Conservation (phyloP, 2,329 filamentous ascomycete genomes). For the Curvularia verruculosa region DNA sequence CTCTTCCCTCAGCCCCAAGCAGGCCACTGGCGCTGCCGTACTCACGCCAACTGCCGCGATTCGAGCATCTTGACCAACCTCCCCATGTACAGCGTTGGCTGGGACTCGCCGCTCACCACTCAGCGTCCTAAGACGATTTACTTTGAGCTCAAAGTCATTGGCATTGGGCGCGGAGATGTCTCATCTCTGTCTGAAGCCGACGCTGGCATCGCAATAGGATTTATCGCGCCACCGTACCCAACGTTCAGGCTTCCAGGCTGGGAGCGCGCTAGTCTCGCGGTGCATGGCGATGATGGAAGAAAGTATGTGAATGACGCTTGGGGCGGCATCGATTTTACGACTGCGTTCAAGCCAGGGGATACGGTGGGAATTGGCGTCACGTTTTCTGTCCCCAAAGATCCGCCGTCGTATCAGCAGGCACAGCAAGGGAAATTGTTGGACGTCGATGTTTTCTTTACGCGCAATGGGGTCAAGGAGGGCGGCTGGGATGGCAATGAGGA, state of each 20-base stretch:
- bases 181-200: slow-evolving; percentile 48
- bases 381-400: slow-evolving; percentile 53
- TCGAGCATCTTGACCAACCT: slow-evolving; percentile 70
- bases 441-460: slow-evolving; percentile 72
- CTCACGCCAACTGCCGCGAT: slow-evolving; percentile 57
- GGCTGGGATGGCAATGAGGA: slow-evolving; percentile 79
- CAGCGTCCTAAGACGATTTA: slow-evolving; percentile 66
- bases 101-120: slow-evolving; percentile 63
- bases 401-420: slow-evolving; percentile 43
- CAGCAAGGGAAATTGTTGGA: slow-evolving; percentile 46
- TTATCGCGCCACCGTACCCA: slow-evolving; percentile 75
- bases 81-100: slow-evolving; percentile 68
- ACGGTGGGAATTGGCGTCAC: slow-evolving; percentile 75
- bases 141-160: slow-evolving; percentile 70
- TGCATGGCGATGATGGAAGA: slow-evolving; percentile 82
- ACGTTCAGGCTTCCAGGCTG: slow-evolving; percentile 79
- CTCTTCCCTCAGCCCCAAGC: slow-evolving; percentile 54
- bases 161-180: slow-evolving; percentile 46
- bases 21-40: slow-evolving; percentile 54
- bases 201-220: slow-evolving; percentile 70
- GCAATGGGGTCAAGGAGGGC: slow-evolving; percentile 65
- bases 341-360: slow-evolving; percentile 67
- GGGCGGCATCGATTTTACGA: slow-evolving; percentile 73
- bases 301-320: slow-evolving; percentile 76
- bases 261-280: slow-evolving; percentile 75